Base-by-base conservation (phyloP, 441 rosid genomes). In the Populus hybrid region DNA sequence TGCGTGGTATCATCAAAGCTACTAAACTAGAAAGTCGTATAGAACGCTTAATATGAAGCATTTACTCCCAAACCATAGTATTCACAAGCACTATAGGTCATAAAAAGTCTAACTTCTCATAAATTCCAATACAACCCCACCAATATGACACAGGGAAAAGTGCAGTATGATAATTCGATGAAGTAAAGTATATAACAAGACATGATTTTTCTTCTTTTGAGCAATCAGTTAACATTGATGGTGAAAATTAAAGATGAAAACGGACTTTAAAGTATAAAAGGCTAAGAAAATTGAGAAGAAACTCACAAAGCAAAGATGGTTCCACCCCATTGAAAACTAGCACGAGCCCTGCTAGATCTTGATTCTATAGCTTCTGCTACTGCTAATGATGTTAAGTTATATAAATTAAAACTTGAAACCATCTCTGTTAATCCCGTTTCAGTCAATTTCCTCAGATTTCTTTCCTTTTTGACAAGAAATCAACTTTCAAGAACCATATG, bases 261-360 rank as follows among this genome's bases (percentile, higher is more conserved):
- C 0, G 14, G 28, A 35, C 6, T 40, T 28, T 10, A 76, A 20
- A 38, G 42, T 8, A 21, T 21, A 11, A 20, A 46, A 28, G 21
- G 4, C 57, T 46, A 11, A 11, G 9, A 4, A 67, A 35, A 36
- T 14, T 34, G 12, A 20, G 14, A 69, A 68, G 75, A 35, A 53
- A 76, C 90, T 86, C 74, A 86, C 92, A 86, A 6, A 30, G 90
- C 86, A 14, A 78, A 80, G 61, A 86, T 72, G 77, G 90, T 82
- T 69, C 88, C 89, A 75, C 85, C 87, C 89, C 89, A 87, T 63
- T 86, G 85, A 72, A 86, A 86, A 72, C 74, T 70, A 34, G 78
- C 72, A 74, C 73, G 83, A 75, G 16, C 72, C 14, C 64, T 65
- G 76, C 80, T 71, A 53, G 85, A 82, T 67, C 77, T 80, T 73